phyloP scores from a whole-genome alignment of 2,329 filamentous ascomycete genomes.

The Rhinocladiella mackenziei region DNA sequence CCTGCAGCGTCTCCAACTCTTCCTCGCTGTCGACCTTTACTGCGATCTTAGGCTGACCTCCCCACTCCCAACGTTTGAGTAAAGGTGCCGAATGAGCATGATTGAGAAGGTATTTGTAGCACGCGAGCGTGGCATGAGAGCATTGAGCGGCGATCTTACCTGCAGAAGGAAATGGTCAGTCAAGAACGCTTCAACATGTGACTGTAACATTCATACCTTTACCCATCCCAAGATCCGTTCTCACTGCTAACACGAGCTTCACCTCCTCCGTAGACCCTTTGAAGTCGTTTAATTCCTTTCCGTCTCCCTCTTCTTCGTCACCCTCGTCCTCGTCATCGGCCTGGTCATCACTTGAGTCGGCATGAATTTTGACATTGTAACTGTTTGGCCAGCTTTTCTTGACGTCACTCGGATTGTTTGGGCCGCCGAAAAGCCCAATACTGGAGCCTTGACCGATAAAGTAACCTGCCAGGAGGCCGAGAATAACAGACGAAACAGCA shows the following conservation, averaged over 20 bases:
- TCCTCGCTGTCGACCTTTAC: slow-evolving; percentile 84
- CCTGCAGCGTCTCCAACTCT: slow-evolving; percentile 69
- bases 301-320: slow-evolving; percentile 60
- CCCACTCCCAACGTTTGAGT: slow-evolving; percentile 77
- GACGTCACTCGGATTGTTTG: slow-evolving; percentile 28
- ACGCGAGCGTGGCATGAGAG: slow-evolving; percentile 92
- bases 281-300: slow-evolving; percentile 46
- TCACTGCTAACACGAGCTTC: slow-evolving; percentile 86
- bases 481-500: slow-evolving; percentile 26
- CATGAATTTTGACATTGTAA: slow-evolving; percentile 48
- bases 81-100: slow-evolving; percentile 55
- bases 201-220: slow-evolving; percentile 64
- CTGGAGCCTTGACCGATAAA: slow-evolving; percentile 62
- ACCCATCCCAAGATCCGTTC: slow-evolving; percentile 94
- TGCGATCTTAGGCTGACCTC: slow-evolving; percentile 89
- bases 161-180: slow-evolving; percentile 38
- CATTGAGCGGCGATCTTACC: slow-evolving; percentile 97
- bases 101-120: slow-evolving; percentile 77
- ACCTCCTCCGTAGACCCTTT: slow-evolving; percentile 69
- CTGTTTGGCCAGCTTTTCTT: slow-evolving; percentile 52
- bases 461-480: slow-evolving; percentile 73
- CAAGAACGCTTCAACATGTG: background rate
- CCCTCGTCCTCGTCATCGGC: slow-evolving; percentile 37
- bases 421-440: slow-evolving; percentile 63
- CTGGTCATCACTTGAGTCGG: slow-evolving; percentile 42